Conservation (phyloP, 139 green algal genomes). For the Medakamo hakoo region DNA sequence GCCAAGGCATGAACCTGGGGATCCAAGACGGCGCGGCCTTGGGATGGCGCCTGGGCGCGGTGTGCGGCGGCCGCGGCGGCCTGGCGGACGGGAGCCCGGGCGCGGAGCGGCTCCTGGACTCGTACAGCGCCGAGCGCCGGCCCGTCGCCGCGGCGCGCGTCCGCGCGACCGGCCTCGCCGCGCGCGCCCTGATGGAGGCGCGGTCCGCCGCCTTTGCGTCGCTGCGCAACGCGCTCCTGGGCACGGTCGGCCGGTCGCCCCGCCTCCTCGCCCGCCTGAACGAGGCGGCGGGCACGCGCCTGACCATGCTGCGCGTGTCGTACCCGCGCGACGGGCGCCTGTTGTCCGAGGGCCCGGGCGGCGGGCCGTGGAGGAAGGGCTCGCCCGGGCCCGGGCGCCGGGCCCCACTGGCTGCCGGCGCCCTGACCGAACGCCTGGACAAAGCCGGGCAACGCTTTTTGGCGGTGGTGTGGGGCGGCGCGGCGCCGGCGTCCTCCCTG, state of each 20-base stretch:
- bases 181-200: background rate
- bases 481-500: background rate
- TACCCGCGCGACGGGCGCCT: background rate
- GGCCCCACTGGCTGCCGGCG: background rate
- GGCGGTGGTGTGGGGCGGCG: background rate
- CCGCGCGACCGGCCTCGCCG: background rate
- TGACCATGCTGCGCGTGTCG: background rate
- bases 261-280: background rate
- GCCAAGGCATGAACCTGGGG: background rate
- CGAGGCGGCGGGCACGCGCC: too few species aligned
- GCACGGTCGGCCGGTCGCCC: background rate
- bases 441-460: background rate
- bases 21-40: background rate
- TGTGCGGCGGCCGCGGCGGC: too few species aligned
- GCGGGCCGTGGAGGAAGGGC: background rate
- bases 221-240: background rate
- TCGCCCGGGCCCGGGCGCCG: too few species aligned
- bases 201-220: background rate
- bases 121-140: background rate
- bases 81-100: background rate
- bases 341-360: background rate
- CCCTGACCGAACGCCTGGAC: background rate
- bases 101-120: background rate
- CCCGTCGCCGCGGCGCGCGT: background rate
- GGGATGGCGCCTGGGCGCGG: background rate